Percentiles rank a stretch among this genome's conserved stretches.
These are phyloP conservation scores for Zoysia matrella DNA, from an alignment of 202 grass and related monocot species.

Conservation along the genomic window DNA sequence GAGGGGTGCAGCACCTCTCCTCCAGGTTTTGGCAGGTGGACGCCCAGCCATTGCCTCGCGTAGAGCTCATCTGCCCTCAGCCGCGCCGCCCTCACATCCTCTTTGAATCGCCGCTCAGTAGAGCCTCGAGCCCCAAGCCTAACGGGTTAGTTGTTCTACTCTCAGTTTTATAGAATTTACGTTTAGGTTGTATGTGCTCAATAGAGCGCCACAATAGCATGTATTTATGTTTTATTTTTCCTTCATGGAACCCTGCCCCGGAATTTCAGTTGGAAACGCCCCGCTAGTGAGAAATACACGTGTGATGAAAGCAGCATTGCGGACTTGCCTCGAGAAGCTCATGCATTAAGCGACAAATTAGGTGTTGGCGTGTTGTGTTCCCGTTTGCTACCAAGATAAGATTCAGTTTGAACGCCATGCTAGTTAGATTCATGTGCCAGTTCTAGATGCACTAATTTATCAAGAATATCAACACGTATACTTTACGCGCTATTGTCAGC, in stretches of 20 bases:
- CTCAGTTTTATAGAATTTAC: neutral
- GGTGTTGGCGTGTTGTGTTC: too few relatives aligned
- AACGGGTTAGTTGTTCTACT: slow-evolving; percentile 51
- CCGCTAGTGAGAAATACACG: too few relatives aligned
- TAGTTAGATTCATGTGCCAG: too few relatives aligned
- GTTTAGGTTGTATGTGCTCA: neutral
- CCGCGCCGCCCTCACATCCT: slow-evolving; percentile 49
- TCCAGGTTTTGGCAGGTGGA: slow-evolving; percentile 72
- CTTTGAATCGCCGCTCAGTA: slow-evolving; percentile 43
- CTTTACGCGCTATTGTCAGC: too few relatives aligned
- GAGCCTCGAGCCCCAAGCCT: slow-evolving; percentile 47
- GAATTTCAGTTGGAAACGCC: neutral
- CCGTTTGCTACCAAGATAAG: too few relatives aligned
- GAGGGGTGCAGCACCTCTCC: slow-evolving; percentile 47
- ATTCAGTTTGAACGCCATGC: too few relatives aligned
- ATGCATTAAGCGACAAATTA: neutral
- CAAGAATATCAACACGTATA: too few relatives aligned
- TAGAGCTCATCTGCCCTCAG: slow-evolving; percentile 77
- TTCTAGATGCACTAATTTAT: too few relatives aligned
- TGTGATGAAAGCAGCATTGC: too few relatives aligned
- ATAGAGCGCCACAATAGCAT: too few relatives aligned
- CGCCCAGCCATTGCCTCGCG: slow-evolving; percentile 39
- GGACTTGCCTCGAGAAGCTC: too few relatives aligned
- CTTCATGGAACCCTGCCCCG: neutral
- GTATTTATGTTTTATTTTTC: too few relatives aligned